Evolutionary conservation across 1,284 basidiomycete genomes (phyloP), one percentile per base, ranked within the genome.

Genomic region (Chalciporus sp.): DNA sequence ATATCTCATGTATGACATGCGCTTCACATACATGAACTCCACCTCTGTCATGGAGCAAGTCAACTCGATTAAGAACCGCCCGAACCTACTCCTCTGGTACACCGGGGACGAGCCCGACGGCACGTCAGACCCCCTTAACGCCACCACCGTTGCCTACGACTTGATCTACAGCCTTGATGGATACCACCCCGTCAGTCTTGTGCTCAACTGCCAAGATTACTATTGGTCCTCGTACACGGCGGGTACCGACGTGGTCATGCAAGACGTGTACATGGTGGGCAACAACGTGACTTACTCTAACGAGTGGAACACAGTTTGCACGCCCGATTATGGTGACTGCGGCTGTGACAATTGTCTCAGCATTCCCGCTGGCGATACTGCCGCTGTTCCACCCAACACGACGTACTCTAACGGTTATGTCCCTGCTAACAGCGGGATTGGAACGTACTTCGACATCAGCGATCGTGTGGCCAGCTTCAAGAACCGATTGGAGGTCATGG

Each of bases 1-100:
- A 10, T 90, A 86, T 63, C 74, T 88, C 45, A 88, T 90, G 81
- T 90, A 90, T 56, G 86, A 90, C 64, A 90, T 90, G 86, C 77
- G 86, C 56, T 73, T 59, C 58, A 79, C 79, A 8, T 90, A 88
- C 68, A 81, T 76, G 78, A 84, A 90, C 65, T 58, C 70, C n/a
- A 78, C 81, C 3, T 75, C 79, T 2, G 83, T 91, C 26, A 81
- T 78, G 1, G 78, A 81, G 55, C 79, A 91, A 72, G 86, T 90
- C 20, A 82, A 86, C 54, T 72, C 70, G 42, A 78, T 90, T 71
- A 88, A 86, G 61, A 75, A 78, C 31, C 79, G 85, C 5, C 76
- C 82, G 0, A 89, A 88, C 58, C 75, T 92, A 16, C 74, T 92
- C 8, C 70, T 88, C 0, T 92, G 88, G 86, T 92, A 90, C 70